These are phyloP conservation scores for Dioscorea cayenensis DNA, from an alignment of 116 monocot species.

Conservation along the genomic window DNA sequence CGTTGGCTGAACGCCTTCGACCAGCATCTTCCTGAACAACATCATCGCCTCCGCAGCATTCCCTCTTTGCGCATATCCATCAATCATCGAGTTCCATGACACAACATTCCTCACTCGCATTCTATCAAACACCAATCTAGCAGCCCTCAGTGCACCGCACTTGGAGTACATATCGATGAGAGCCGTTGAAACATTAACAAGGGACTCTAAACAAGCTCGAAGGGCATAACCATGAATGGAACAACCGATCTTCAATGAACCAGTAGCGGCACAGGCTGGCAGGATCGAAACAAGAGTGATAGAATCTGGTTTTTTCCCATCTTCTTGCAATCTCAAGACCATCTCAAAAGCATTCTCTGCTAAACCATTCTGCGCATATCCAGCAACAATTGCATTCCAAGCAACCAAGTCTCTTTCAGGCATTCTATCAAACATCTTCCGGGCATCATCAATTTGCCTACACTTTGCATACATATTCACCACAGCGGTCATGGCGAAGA, in stretches of 20 bases:
- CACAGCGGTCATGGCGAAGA: conserved; percentile 59
- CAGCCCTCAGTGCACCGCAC: conserved; percentile 27
- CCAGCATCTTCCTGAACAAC: conserved; percentile 47
- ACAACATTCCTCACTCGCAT: conserved; percentile 54
- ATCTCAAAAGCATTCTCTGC: conserved; percentile 36
- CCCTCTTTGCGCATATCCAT: conserved; percentile 53
- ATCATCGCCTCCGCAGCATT: conserved; percentile 53
- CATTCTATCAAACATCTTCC: conserved; percentile 74
- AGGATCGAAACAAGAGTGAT: conserved; percentile 62
- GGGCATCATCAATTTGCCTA: conserved; percentile 31
- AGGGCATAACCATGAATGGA: conserved; percentile 53
- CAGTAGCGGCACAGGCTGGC: conserved; percentile 54
- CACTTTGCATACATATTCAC: conserved; percentile 75
- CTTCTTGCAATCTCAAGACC: conserved; percentile 37
- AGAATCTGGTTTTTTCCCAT: conserved; percentile 41
- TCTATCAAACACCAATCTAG: conserved; percentile 60
- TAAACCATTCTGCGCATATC: conserved; percentile 60
- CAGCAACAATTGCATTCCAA: conserved; percentile 77
- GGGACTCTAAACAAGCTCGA: conserved; percentile 33
- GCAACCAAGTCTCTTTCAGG: conserved; percentile 56
- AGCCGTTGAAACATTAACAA: conserved; percentile 57
- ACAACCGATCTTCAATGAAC: conserved; percentile 30
- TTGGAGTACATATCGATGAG: conserved; percentile 64
- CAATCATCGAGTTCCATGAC: conserved; percentile 82
- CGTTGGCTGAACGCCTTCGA: conserved; percentile 35